Evolutionary conservation across 1,139 yeast genomes (phyloP), one percentile per base, ranked within the genome.

Genomic region (Hansenula sp.): DNA sequence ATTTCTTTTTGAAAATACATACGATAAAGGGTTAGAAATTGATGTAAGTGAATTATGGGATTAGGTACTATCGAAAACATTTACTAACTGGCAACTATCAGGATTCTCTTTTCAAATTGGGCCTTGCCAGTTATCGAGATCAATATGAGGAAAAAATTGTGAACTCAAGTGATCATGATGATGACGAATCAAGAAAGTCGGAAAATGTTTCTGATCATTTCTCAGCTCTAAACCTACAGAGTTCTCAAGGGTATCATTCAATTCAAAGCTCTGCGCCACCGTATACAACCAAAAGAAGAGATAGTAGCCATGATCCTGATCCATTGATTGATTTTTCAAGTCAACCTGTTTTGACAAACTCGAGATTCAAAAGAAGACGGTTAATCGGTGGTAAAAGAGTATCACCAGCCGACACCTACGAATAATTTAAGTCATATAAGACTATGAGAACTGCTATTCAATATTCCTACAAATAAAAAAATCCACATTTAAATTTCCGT

Each of bases 1-100:
- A 7, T 28, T 44, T 3, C 17, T 54, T 7, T 45, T 47, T 12
- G 43, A 46, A 17, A 35, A 39, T 3, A 46, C 53, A 2, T 32
- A 41, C 25, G 45, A 45, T 1, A 51, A 47, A 24, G 52, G 52
- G 16, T 30, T 53, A 5, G 17, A 38, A 8, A 41, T 47, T 33
- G 55, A 55, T 33, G 41, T 30, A n/a, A 13, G 40, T 36, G 33
- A 10, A 49, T 47, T 8, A 36, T 47, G 3, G 32, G 41, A 10
- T 17, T 10, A 6, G 2, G 45, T 37, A 42, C 44, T 25, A 21
- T 15, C 13, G 18, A 16, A n/a, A n/a, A n/a, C n/a, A n/a, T n/a
- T n/a, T n/a, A n/a, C n/a, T n/a, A n/a, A n/a, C n/a, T n/a, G n/a
- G n/a, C n/a, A n/a, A n/a, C n/a, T 21, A 21, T 21, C 9, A 21